Base-by-base conservation (phyloP, 805 yeast genomes). In the Saccharomycopsis babjevae region DNA sequence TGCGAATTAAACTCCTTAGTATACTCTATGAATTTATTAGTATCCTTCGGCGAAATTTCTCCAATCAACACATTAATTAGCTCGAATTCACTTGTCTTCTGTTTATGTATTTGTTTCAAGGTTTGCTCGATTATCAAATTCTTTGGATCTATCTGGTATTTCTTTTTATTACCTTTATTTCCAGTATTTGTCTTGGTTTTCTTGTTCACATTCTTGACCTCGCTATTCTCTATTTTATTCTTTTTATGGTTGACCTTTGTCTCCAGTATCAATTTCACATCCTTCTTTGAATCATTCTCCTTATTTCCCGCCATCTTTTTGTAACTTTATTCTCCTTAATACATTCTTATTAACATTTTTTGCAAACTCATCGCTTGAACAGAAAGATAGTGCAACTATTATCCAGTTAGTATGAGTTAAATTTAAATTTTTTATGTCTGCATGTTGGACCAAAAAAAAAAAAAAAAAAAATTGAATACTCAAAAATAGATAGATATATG, bases 1-100 rank as follows among this genome's bases (percentile, higher is more conserved):
- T 64, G 59, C 73, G 71, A 16, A 66, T 66, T 20, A 56, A 30
- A 4, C 30, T 34, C 55, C 46, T 56, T 28, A 40, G 32, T 22
- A 42, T 20, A 38, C 40, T 34, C 46, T 40, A 28, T 59, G 57
- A 32, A 54, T n/a, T 50, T 15, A 38, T 50, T 46, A 15, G 56
- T 28, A 16, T 18, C 46, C 15, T 39, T 22, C 32, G 52, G 52
- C n/a, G 52, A 46, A 22, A 46, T 57, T 25, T 42, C 40, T 42
- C 46, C 39, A 18, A 42, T 18, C 16, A 43, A 5, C 32, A 57
- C 25, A 28, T 28, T 30, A 10, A 46, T 18, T 34, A 46, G n/a
- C n/a, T 10, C 52, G 22, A 46, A 18, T 6, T 46, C 52, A 11
- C 4, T 16, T 11, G 30, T 32, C 11, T 20, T 3, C 15, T 32